Base-by-base conservation (phyloP, 148 eudicot genomes). In the Salicornia ramosissima region DNA sequence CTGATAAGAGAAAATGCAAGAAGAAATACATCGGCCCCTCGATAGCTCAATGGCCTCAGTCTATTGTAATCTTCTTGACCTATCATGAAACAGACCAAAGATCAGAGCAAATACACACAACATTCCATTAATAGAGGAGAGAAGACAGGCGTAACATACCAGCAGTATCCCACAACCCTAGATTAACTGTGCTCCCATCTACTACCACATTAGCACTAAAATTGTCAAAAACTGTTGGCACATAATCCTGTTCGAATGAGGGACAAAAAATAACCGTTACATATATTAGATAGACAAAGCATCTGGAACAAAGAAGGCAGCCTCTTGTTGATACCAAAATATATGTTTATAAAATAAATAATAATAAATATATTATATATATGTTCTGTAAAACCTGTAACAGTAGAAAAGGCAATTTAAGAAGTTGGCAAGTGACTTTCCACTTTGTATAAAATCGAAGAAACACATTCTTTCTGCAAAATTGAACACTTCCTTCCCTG, bases 91-190 rank as follows among this genome's bases (percentile, higher is more conserved):
- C 30, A 49, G 28, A 31, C 14, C 19, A 57, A 46, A 4, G 43
- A 63, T 81, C 40, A 72, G 43, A 65, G 49, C 47, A 43, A 25
- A 25, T 57, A 49, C 29, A 40, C 34, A 21, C n/a, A 52, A 13
- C 6, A 39, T 28, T 25, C 29, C 14, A 52, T 24, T 39, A 34
- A 54, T 62, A 15, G 26, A 34, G 49, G 29, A 65, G 26, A 30
- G 28, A 51, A 29, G 45, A 36, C 67, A 7, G 29, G 33, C n/a
- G 12, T 4, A 67, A 49, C 62, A 51, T 71, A 83, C 86, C 83
- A 58, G 86, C 86, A 67, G 86, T 83, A 71, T 83, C 83, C 86
- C 86, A 83, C 73, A 83, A 72, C 25, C 86, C 86, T 25, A 83
- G 77, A 55, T 83, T 83, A 25, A 83, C 86, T 8, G 83, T 79